These are phyloP conservation scores for Globisporangium recalcitrans DNA, from an alignment of 352 stramenopile genomes.

Conservation along the genomic window DNA sequence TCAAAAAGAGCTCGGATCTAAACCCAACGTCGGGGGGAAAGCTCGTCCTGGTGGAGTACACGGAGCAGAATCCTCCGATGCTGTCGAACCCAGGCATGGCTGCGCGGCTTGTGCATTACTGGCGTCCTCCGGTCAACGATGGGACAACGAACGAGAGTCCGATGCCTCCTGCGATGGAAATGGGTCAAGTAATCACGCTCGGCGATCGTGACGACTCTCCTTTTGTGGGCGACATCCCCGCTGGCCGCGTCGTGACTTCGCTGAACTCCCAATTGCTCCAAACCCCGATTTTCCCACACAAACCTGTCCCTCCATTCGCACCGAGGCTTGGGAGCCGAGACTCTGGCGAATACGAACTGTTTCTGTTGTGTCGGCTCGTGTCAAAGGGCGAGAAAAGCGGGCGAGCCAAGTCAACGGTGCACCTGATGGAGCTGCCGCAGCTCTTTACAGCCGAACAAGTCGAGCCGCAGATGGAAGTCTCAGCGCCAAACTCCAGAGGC, in stretches of 20 bases:
- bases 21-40: constrained; percentile 68
- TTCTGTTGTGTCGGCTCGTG: constrained; percentile 61
- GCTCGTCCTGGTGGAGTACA: constrained; percentile 81
- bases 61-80: constrained; percentile 74
- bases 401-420: constrained; percentile 52
- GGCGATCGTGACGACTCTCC: constrained; percentile 72
- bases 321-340: constrained; percentile 30
- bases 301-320: constrained; percentile 47
- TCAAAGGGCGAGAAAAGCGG: constrained; percentile 69
- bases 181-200: constrained; percentile 77
- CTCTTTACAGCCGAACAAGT: constrained; percentile 73
- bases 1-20: constrained; percentile 83
- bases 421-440: constrained; percentile 71
- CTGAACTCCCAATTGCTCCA: constrained; percentile 83
- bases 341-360: constrained; percentile 48
- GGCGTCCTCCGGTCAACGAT: constrained; percentile 53
- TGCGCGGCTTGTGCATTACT: constrained; percentile 77
- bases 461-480: constrained; percentile 81
- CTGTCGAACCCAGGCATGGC: constrained; percentile 79
- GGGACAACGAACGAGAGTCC: constrained; percentile 44
- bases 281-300: constrained; percentile 74
- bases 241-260: constrained; percentile 70
- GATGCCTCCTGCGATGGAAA: constrained; percentile 68
- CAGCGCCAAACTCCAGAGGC: constrained; percentile 66
- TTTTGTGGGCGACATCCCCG: constrained; percentile 75